Evolutionary conservation across 352 stramenopile species (phyloP).

Genomic region (Discostella stelligera): DNA sequence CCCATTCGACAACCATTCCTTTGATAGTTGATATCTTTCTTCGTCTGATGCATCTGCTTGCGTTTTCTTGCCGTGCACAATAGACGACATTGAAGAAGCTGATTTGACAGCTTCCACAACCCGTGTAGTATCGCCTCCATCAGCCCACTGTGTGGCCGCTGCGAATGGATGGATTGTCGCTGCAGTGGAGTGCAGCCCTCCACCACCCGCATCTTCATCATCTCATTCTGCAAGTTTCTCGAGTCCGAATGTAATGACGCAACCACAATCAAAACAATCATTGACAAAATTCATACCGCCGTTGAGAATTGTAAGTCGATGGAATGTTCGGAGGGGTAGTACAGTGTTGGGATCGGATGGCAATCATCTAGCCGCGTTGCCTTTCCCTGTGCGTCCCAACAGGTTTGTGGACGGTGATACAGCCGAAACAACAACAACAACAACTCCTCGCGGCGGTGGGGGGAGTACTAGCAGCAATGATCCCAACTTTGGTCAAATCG

Average conservation of each 20-base stretch:
- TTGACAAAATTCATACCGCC: conserved; percentile 37
- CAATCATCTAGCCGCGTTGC: conserved; percentile 67
- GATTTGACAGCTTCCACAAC: conserved; percentile 36
- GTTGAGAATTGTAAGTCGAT: conserved; percentile 66
- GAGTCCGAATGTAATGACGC: neutral
- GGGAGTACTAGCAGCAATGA: conserved; percentile 12
- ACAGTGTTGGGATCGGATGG: conserved; percentile 28
- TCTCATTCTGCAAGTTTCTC: conserved; percentile 1
- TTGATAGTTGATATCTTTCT: neutral
- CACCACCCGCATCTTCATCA: conserved; percentile 16
- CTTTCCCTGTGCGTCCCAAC: conserved; percentile 54
- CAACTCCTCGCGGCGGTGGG: no score
- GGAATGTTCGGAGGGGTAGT: conserved; percentile 78
- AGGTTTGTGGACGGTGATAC: neutral
- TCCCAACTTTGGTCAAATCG: conserved; percentile 60
- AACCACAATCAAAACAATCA: conserved; percentile 16
- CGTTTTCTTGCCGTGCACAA: no score
- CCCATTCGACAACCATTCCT: neutral
- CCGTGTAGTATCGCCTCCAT: conserved; percentile 60
- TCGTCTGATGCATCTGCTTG: no score
- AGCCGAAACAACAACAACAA: neutral
- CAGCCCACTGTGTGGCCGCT: conserved; percentile 59
- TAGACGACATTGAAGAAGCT: conserved; percentile 53
- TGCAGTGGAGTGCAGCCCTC: conserved; percentile 61
- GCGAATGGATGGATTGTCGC: conserved; percentile 81